These are phyloP conservation scores for Entomortierella chlamydospora DNA, from an alignment of 192 early-diverging fungal species.

Conservation along the genomic window DNA sequence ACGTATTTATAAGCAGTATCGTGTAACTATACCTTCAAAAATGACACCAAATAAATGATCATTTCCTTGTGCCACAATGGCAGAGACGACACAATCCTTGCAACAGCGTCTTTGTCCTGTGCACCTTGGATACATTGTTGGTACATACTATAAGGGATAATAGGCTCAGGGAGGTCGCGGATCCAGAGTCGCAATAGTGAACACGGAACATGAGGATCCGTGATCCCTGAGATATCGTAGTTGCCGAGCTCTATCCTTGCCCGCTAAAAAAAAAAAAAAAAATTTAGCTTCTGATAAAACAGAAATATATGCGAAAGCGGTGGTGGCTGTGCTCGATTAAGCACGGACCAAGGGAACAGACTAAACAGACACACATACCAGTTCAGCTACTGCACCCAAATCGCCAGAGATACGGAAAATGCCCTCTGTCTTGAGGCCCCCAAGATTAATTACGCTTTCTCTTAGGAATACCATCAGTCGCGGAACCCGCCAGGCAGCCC, in stretches of 20 bases:
- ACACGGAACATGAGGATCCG: conserved; percentile 92
- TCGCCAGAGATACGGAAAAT: conserved; percentile 98
- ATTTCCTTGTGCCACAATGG: conserved; percentile 77
- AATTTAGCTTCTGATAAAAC: not conserved
- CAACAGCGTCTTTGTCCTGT: conserved; percentile 64
- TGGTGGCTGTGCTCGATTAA: conserved; percentile 1
- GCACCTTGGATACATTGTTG: conserved; percentile 77
- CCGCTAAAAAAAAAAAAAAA: conserved; percentile 56
- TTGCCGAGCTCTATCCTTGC: conserved; percentile 86
- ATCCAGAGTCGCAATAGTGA: conserved; percentile 95
- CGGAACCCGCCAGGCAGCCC: conserved; percentile 74
- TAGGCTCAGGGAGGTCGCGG: conserved; percentile 90
- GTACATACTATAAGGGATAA: conserved; percentile 87
- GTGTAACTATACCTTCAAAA: conserved; percentile 71
- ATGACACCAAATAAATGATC: conserved; percentile 81
- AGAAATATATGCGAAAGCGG: no score
- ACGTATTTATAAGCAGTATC: not conserved
- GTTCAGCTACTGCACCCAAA: conserved; percentile 83
- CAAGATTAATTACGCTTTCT: conserved; percentile 76
- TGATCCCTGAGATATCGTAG: conserved; percentile 76
- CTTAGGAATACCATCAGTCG: conserved; percentile 86
- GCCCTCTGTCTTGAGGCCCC: conserved; percentile 87
- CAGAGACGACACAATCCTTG: conserved; percentile 59
- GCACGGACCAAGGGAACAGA: conserved; percentile 17
- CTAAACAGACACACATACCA: conserved; percentile 46